These are phyloP conservation scores for Fennellomyces sp. DNA, from an alignment of 371 early-diverging fungal genomes.

Conservation along the genomic window DNA sequence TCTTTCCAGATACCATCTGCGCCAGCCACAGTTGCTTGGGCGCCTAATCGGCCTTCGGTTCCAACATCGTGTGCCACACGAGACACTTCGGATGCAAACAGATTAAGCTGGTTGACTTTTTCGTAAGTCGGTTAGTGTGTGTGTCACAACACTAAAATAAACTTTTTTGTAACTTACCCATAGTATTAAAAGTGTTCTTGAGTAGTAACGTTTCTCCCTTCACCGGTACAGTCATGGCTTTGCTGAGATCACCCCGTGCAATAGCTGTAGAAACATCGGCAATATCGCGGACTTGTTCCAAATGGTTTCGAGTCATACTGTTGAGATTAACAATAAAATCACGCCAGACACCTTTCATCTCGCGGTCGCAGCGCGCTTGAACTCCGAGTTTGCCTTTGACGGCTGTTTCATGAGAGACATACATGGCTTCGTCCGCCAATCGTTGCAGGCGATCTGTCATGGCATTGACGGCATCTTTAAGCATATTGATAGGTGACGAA, in stretches of 20 bases:
- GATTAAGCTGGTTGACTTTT: conserved; percentile 49
- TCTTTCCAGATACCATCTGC: conserved; percentile 74
- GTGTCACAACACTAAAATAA: conserved; percentile 1
- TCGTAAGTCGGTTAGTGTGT: background rate
- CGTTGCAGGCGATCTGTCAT: conserved; percentile 65
- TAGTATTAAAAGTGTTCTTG: conserved; percentile 74
- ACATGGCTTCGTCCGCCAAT: conserved; percentile 60
- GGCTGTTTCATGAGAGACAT: conserved; percentile 67
- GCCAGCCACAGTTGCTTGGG: conserved; percentile 47
- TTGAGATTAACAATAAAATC: conserved; percentile 73
- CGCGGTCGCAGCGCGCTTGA: conserved; percentile 58
- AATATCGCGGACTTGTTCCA: conserved; percentile 76
- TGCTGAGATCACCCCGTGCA: conserved; percentile 71
- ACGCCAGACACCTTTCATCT: conserved; percentile 70
- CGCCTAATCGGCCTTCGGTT: conserved; percentile 52
- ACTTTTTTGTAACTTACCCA: conserved; percentile 56
- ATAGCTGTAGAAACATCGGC: conserved; percentile 75
- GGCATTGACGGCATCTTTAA: conserved; percentile 65
- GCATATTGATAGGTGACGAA: conserved; percentile 40
- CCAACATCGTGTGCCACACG: conserved; percentile 58
- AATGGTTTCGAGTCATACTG: conserved; percentile 64
- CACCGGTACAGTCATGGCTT: conserved; percentile 68
- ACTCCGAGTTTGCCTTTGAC: conserved; percentile 71
- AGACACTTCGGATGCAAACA: conserved; percentile 58
- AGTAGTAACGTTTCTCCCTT: conserved; percentile 72